Evolutionary conservation across 139 green algal genomes (phyloP).

Genomic region (Coccomyxa sp.): DNA sequence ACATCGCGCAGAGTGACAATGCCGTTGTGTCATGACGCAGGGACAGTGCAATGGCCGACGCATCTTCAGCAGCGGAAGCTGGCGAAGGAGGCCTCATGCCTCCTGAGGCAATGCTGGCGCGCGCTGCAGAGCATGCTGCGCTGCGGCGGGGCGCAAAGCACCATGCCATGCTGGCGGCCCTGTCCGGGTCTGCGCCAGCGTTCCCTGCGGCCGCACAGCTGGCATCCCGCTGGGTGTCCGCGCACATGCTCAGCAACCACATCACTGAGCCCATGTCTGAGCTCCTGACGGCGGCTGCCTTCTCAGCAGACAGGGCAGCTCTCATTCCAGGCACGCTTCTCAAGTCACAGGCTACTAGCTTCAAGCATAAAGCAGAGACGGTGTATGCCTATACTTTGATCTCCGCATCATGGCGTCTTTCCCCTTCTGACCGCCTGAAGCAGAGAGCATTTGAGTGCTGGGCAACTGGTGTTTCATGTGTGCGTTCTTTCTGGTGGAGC

Average conservation of each 20-base stretch:
- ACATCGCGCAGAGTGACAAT: not conserved
- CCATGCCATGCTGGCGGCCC: slow-evolving; percentile 52
- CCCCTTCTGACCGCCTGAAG: no score
- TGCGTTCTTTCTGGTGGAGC: no score
- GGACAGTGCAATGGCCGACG: slow-evolving; percentile 18
- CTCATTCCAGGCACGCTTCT: not conserved
- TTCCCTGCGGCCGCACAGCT: slow-evolving; percentile 52
- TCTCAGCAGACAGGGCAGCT: slow-evolving; percentile 3
- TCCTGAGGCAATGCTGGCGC: no score
- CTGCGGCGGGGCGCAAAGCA: slow-evolving; percentile 48
- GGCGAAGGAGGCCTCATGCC: no score
- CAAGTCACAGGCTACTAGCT: no score
- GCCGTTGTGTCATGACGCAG: not conserved
- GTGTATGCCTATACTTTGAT: no score
- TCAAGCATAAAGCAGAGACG: no score
- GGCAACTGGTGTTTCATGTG: no score
- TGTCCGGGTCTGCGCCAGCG: slow-evolving; percentile 40
- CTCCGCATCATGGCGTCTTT: no score
- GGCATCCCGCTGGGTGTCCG: slow-evolving; percentile 58
- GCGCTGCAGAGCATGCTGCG: not conserved
- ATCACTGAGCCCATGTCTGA: slow-evolving; percentile 54
- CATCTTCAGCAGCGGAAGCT: no score
- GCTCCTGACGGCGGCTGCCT: slow-evolving; percentile 58
- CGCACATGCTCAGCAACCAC: slow-evolving; percentile 44
- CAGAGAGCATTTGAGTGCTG: no score